Evolutionary conservation across 2,329 filamentous ascomycete species (phyloP), one percentile per base, ranked within the genome.

Genomic region (Madurella fahalii): DNA sequence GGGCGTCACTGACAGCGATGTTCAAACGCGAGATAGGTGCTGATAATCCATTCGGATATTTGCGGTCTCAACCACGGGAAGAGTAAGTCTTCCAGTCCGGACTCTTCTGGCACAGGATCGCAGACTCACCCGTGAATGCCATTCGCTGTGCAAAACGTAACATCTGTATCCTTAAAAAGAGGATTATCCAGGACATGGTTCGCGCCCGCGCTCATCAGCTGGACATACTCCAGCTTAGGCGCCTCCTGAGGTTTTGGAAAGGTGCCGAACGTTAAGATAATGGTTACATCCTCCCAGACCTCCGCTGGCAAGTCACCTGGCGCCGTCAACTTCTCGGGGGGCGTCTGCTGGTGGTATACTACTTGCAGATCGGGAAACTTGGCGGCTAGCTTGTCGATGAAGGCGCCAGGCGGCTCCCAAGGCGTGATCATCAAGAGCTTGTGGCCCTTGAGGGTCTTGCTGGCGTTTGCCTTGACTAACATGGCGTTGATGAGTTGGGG

Each of bases 31-130:
- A 82, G 67, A 60, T 74, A 82, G 0, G 77, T 81, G 18, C 70
- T 66, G 20, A 82, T 74, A 7, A 82, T 72, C 80, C 80, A 83
- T 65, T 83, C 80, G 0, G 79, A 68, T 57, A 82, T 83, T 60
- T 82, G 79, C 2, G 79, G 79, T 1, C 79, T 81, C 12, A 3
- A 20, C 42, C 13, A 8, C 25, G 15, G 1, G 18, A 20, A 13
- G 9, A 31, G n/a, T 32, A 3, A 12, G 0, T n/a, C 15, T 15
- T 9, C 34, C 34, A 41, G 11, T 9, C 17, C 13, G 5, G 15
- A 9, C n/a, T 9, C 39, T 41, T 17, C 40, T 15, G 9, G 40
- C 17, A 9, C 40, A 2, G 15, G 25, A 2, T 47, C 45, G 2
- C 7, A 43, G 30, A 64, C 74, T 64, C 57, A 80, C 79, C 78